Percentiles rank a stretch among this genome's conserved stretches.
phyloP scores from a whole-genome alignment of 1,284 basidiomycete genomes.

The Macrocybe sp. region DNA sequence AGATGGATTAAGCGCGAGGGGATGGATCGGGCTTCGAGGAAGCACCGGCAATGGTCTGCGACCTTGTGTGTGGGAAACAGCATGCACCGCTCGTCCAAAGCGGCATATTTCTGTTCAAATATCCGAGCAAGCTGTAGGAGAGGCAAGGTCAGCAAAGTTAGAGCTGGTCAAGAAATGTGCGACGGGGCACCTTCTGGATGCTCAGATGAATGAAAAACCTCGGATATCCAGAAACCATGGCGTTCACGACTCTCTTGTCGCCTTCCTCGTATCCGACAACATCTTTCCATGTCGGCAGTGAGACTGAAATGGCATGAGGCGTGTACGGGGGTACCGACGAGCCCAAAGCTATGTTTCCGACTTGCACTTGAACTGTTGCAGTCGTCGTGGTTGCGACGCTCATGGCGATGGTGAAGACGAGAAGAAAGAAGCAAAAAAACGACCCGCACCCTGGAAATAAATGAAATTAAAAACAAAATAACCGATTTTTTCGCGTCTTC shows the following conservation, averaged over 20 bases:
- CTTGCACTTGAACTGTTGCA: slow-evolving; percentile 1
- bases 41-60: slow-evolving; percentile 73
- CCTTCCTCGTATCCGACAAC: slow-evolving; percentile 94
- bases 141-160: slow-evolving; percentile 2
- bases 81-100: slow-evolving; percentile 67
- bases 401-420: neutral
- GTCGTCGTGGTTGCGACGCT: slow-evolving; percentile 5
- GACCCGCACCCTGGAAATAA: neutral
- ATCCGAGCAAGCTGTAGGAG: slow-evolving; percentile 63
- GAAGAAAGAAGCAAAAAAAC: neutral
- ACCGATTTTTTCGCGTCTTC: neutral
- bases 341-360: slow-evolving; percentile 38
- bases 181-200: slow-evolving; percentile 73
- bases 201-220: slow-evolving; percentile 92
- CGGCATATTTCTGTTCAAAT: slow-evolving; percentile 76
- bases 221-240: slow-evolving; percentile 94
- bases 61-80: slow-evolving; percentile 72
- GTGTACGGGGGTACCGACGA: slow-evolving; percentile 60
- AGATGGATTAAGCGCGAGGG: slow-evolving; percentile 71
- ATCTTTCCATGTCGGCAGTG: slow-evolving; percentile 91
- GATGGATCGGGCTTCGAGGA: slow-evolving; percentile 58
- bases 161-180: slow-evolving; percentile 1
- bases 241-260: slow-evolving; percentile 74
- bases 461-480: too few species aligned
- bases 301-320: slow-evolving; percentile 95